Base-by-base conservation (phyloP, 106 monocot species). In the Platanthera zijinensis region DNA sequence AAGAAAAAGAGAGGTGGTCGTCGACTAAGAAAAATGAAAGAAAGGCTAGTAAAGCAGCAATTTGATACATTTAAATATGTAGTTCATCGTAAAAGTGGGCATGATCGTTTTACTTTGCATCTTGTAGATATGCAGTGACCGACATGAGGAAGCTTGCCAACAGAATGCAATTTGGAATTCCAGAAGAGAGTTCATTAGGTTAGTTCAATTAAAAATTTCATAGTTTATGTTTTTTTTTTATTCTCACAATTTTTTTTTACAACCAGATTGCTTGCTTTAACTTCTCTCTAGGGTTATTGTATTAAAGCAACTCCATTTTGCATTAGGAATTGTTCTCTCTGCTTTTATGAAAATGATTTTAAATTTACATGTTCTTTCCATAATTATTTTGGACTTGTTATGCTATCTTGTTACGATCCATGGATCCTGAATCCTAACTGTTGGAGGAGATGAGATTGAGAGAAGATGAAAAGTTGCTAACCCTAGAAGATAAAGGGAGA, bases 1-100 rank as follows among this genome's bases (percentile, higher is more conserved):
- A 94, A 97, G 73, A 97, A 94, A 84, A 97, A 97, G 81, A 89
- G 97, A 86, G 97, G 97, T 73, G 97, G 97, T 45, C 89, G 94
- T 25, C 82, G 91, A 8, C 80, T 89, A 72, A 78, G 94, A 59
- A 94, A 94, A 78, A 89, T 83, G 82, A 97, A 97, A 83, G 97
- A 97, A 82, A 97, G 96, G 95, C 88, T 69, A 7, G 4, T 69
- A 81, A 13, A 48, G 32, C 51, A 15, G 74, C 7, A 39, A 25
- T n/a, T 54, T 57, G 14, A 10, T 25, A 50, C 52, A 46, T 57
- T 67, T 59, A 68, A 1, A 54, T 51, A 46, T 57, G 30, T 67
- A 17, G 13, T 56, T 51, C 61, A 74, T 66, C 17, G 69, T 83
- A 21, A 46, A 39, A 64, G 57, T 71, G 22, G 4, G 21, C 51